Percentiles rank a stretch among this genome's conserved stretches.
Evolutionary conservation across 1,139 yeast species (phyloP).

Genomic region (Geotrichum carabidarum): DNA sequence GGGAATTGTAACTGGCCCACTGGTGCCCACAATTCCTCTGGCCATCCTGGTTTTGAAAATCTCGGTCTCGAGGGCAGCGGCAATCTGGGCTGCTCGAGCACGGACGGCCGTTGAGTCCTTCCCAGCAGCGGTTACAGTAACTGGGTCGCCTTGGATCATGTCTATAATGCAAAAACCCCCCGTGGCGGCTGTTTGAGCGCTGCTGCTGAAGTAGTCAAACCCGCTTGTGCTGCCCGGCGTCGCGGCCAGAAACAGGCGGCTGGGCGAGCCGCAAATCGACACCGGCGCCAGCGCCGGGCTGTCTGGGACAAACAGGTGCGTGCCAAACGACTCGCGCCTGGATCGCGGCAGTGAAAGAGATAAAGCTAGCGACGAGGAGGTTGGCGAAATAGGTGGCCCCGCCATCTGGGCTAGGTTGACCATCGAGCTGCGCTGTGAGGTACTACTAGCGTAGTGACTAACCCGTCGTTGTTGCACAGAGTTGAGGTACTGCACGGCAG

Average conservation of each 20-base stretch:
- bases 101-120: too few relatives aligned
- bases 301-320: background rate
- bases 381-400: background rate
- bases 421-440: background rate
- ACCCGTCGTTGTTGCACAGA: background rate
- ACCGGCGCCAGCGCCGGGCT: constrained; percentile 5
- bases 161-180: too few relatives aligned
- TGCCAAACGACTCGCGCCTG: background rate
- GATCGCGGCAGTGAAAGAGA: background rate
- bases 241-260: background rate
- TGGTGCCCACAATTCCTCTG: too few relatives aligned
- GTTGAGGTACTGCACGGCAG: background rate
- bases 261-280: constrained; percentile 2
- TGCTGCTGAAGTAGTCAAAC: background rate
- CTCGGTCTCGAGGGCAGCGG: constrained; percentile 3
- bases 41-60: background rate
- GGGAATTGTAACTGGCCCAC: too few relatives aligned
- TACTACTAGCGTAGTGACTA: background rate
- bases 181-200: background rate
- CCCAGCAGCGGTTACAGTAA: too few relatives aligned
- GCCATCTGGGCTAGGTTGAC: constrained; percentile 1
- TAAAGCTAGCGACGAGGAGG: too few relatives aligned
- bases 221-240: background rate
- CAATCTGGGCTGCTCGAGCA: background rate
- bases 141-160: too few relatives aligned